Evolutionary conservation across 192 early-diverging fungal species (phyloP).

Genomic region (Backusella westeae): DNA sequence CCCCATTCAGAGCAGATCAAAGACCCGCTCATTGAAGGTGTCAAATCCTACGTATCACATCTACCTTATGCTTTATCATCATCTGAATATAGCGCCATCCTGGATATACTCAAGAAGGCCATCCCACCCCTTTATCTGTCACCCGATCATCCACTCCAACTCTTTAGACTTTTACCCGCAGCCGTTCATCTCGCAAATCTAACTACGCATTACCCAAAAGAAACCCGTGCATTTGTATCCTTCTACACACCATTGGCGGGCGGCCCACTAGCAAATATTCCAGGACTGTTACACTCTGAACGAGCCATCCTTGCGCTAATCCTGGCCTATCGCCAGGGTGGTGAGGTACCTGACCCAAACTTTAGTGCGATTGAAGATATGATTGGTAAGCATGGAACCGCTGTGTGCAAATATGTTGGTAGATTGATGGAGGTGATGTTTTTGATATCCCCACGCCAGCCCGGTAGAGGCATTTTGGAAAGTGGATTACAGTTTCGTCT

Average conservation of each 20-base stretch:
- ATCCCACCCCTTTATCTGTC: conserved; percentile 32
- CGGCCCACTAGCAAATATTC: conserved; percentile 48
- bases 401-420: conserved; percentile 48
- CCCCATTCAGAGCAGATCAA: conserved; percentile 34
- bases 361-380: conserved; percentile 40
- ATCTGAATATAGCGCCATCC: conserved; percentile 28
- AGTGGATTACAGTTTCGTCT: conserved; percentile 16
- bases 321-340: conserved; percentile 47
- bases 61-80: conserved; percentile 27
- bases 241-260: conserved; percentile 51
- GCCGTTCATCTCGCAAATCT: conserved; percentile 46
- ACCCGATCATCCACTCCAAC: conserved; percentile 18
- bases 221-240: conserved; percentile 49
- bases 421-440: conserved; percentile 34
- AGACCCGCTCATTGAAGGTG: conserved; percentile 47
- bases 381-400: conserved; percentile 35
- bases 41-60: conserved; percentile 34
- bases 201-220: conserved; percentile 47
- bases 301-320: conserved; percentile 49
- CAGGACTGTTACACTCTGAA: conserved; percentile 48
- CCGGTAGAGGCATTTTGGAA: conserved; percentile 22
- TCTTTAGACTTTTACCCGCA: conserved; percentile 44
- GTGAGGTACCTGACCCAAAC: conserved; percentile 44
- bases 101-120: conserved; percentile 17
- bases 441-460: conserved; percentile 26